Evolutionary conservation across 306 rosid genomes (phyloP).

Genomic region (Cyclanthera cordifolia): DNA sequence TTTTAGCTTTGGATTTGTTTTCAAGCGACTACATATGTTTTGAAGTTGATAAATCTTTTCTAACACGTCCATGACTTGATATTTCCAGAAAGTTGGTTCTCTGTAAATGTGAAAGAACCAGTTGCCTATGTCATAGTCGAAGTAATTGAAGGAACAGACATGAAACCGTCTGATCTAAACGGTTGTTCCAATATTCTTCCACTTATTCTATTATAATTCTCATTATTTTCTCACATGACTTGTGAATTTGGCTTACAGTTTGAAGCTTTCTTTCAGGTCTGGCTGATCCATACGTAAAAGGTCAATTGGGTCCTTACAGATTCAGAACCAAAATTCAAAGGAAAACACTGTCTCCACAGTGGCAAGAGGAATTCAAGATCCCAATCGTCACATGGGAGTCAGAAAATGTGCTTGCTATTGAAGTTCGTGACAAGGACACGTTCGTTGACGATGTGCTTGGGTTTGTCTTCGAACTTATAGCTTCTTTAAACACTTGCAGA

Average conservation of each 20-base stretch:
- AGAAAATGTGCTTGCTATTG: conserved; percentile 38
- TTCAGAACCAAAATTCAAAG: conserved; percentile 61
- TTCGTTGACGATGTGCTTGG: conserved; percentile 72
- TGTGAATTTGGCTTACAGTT: not conserved
- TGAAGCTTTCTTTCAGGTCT: conserved; percentile 49
- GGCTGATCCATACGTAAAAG: conserved; percentile 89
- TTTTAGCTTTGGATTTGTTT: not conserved
- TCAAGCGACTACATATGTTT: not conserved
- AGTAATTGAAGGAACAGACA: conserved; percentile 63
- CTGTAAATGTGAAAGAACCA: conserved; percentile 70
- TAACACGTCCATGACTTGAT: not conserved
- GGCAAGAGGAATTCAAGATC: conserved; percentile 84
- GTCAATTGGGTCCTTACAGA: conserved; percentile 69
- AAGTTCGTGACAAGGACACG: conserved; percentile 85
- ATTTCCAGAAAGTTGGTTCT: conserved; percentile 59
- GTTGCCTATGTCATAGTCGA: conserved; percentile 51
- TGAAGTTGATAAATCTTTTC: not conserved
- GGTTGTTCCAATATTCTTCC: conserved; percentile 27
- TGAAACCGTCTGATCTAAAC: conserved; percentile 75
- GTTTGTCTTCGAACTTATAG: conserved; percentile 33
- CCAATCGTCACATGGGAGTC: conserved; percentile 81
- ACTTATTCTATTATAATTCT: not conserved
- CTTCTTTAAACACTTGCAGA: not conserved
- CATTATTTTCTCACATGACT: not conserved
- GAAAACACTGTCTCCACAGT: conserved; percentile 75